Base-by-base conservation (phyloP, 768 basidiomycete genomes). In the Boletus sensibilis region DNA sequence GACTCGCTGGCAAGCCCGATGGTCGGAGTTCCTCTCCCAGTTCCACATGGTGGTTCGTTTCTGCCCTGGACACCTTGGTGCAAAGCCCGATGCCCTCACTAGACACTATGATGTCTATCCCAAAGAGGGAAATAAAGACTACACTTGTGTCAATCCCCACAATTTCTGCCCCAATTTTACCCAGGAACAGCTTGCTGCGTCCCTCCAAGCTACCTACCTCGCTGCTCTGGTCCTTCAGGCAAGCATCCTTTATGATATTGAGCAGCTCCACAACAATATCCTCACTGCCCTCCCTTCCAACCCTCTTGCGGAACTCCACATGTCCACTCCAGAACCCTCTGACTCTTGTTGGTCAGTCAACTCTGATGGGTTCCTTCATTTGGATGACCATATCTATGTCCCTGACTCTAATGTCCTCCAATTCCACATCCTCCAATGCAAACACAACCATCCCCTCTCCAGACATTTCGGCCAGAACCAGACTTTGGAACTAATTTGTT, bases 91-190 rank as follows among this genome's bases (percentile, higher is more conserved):
- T 27, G 14, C 38, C 31, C 50, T 57, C 13, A 57, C 56, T 52
- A 27, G 31, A 40, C 1, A 1, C 16, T 56, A 37, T 44, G 44
- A 56, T 12, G 13, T 52, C 50, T 56, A 56, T n/a, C 33, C 45
- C 12, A 57, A 52, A 41, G 44, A 56, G 42, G 31, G 31, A 43
- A 37, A 56, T 50, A 50, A 7, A 29, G 42, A 56, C 49, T 50
- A 44, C 4, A 4, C 53, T 49, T 11, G 2, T 2, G 11, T 48
- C 40, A 55, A 55, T 9, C 33, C 23, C 0, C 38, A 56, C 27
- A 56, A 56, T 10, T 31, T 45, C 35, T 3, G 2, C 0, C 40
- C 23, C 1, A 10, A 51, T 2, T 56, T 56, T 10, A 44, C 21
- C 1, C 35, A 45, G 16, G 46, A 48, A 34, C 39, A 41, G 14